Evolutionary conservation across 2,329 filamentous ascomycete genomes (phyloP), one percentile per base, ranked within the genome.

Genomic region (Ophiostoma sp.): DNA sequence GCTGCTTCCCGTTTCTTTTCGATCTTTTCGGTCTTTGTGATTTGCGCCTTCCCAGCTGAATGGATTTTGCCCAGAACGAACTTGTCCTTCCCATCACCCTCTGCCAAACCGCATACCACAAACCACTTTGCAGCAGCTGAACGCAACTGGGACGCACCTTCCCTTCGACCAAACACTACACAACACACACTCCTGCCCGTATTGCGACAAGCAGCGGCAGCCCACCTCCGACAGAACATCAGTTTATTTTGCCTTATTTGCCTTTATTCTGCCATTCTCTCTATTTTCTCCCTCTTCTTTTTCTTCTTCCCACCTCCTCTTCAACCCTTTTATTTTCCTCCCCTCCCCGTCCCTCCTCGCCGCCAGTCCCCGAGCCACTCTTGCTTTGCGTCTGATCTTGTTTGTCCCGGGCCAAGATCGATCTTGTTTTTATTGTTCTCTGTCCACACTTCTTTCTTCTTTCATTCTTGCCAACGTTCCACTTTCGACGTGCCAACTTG

Each of bases 31-130:
- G 5, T 36, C 17, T 69, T 45, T 55, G 69, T 52, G 25, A 39
- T 55, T 68, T 63, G 33, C 28, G 31, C 55, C 31, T 72, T 70
- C 45, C 66, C 72, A 73, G 72, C 72, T 72, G 72, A 75, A 72
- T 39, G 28, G 33, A 22, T 64, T 61, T 31, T 42, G 19, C 59
- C 36, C 52, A 70, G 12, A 48, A 61, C 69, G 28, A 45, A 36
- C 2, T 12, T 55, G 50, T n/a, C 68, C 19, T 22, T 50, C 17
- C 36, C 17, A 12, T 63, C 22, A 2, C 70, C 61, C 12, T 42
- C 33, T 50, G 69, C 69, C 52, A 31, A 57, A 57, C n/a, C 50
- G 25, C 48, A 52, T 3, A 52, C 48, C 48, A 52, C 19, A 52
- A 55, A 55, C 8, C n/a, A 55, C 50, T 31, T 7, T 63, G 45